Evolutionary conservation across 2,329 filamentous ascomycete genomes (phyloP), one percentile per base, ranked within the genome.

Genomic region (Apiospora malaysiana): DNA sequence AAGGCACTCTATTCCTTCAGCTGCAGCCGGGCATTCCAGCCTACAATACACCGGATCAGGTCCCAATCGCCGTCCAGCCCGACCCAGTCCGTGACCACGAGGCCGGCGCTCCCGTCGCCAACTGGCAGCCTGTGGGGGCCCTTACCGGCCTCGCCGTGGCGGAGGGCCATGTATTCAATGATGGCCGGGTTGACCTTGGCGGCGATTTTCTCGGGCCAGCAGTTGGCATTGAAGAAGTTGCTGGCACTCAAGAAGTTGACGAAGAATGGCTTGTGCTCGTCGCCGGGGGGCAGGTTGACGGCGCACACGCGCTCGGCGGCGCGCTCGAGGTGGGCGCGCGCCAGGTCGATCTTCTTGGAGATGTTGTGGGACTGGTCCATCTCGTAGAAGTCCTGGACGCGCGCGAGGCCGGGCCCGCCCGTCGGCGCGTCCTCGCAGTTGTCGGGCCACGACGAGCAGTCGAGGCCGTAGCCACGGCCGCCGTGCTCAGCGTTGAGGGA

Each of bases 341-440:
- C 90, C 77, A 91, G 91, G 56, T 86, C 82, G 72, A 97, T 92
- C 86, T 98, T 99, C 81, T 91, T 90, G 47, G 91, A 86, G 72
- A 98, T 95, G 76, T 92, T 92, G 71, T 89, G 85, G 27, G 88
- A 90, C 81, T 94, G 90, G 65, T 91, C 83, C 45, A 99, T 90
- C 78, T 97, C 94, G 85, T 97, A 98, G 82, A 95, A 98, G 83
- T 98, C 96, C 83, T 98, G 96, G 56, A 98, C 91, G 74, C 93
- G 91, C 71, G 98, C 90, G 73, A 91, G 85, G 4, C 93, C 94
- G 76, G 90, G 91, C 10, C 89, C 88, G 67, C 89, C 45, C 85
- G 85, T 70, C 93, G 66, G 25, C 37, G 43, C 92, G 78, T 97
- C 90, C 43, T 92, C 90, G 73, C 93, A 94, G 82, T 98, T 98